Evolutionary conservation across 495 filamentous ascomycete species (phyloP), one percentile per base, ranked within the genome.

Genomic region (Delitschia confertaspora): DNA sequence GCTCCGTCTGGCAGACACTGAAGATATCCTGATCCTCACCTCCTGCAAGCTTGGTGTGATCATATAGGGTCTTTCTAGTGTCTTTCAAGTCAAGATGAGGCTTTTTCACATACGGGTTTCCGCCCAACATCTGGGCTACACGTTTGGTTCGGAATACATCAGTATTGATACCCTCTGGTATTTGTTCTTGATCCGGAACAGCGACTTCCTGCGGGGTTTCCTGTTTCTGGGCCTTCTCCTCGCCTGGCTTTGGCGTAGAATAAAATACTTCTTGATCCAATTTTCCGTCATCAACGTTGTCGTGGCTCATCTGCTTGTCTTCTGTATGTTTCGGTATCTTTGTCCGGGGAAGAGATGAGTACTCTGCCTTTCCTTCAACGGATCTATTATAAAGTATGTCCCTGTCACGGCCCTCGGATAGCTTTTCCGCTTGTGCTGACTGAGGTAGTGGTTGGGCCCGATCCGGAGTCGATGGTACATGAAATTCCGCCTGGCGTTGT

Each of bases 211-310:
- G 57, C 14, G 45, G 53, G 11, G 40, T 57, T 41, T 22, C 26
- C 35, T 56, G 48, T 16, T 26, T 42, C 20, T 51, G 47, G 10
- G 11, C 18, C 10, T 33, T 10, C 25, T 38, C 16, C 23, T 55
- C 38, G 13, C 49, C 35, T 30, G 54, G 47, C 11, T 47, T 40
- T 14, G 57, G 56, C 5, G 65, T 47, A n/a, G 68, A 66, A 34
- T 73, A 66, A 51, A 73, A 79, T 0, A 72, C 66, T 60, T 79
- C 73, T 24, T 71, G 68, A 53, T 84, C 80, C 26, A 80, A 64
- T 2, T 63, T 55, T 32, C 65, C 59, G 30, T 64, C 53, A 26
- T 55, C 21, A 20, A 65, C 51, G 48, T 60, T 39, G 22, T 56
- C 51, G 23, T 61, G 47, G 21, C 56, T 61, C 20, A 49, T 52